Evolutionary conservation across 805 yeast genomes (phyloP), one percentile per base, ranked within the genome.

Genomic region (Suhomyces sp.): DNA sequence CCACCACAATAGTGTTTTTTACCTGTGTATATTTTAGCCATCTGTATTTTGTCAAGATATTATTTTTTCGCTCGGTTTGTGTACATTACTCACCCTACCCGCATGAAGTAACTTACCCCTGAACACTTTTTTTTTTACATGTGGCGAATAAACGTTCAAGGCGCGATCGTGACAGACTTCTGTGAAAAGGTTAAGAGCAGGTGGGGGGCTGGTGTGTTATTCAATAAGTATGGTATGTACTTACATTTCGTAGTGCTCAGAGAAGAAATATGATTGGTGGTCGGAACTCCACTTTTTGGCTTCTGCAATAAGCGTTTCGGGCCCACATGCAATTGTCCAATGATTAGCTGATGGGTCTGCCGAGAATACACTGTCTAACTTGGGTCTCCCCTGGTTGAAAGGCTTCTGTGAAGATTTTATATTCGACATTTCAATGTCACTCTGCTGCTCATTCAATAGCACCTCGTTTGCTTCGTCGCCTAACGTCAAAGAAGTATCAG

Each of bases 311-410:
- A 84, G 62, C 0, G 73, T 54, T 1, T 61, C 59, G 1, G 86
- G 86, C 0, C 89, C 89, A 67, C 89, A 84, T 1, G 84, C 76
- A 15, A 84, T 64, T 0, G 83, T 61, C 83, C 85, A 83, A 49
- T 72, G 75, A 50, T 76, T 73, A 0, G 71, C 65, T 6, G 60
- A 57, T n/a, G 57, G 47, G 2, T 71, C 52, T 10, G 65, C 57
- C 6, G 64, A 60, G 22, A 82, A 60, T 1, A 71, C 49, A 3
- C 52, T 50, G 3, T 63, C 58, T n/a, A 80, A 63, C 41, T 68
- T 59, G 7, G 87, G 87, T 55, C 85, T 66, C 13, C 73, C 73
- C 12, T 45, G 49, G 74, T 76, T 50, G 62, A 57, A 44, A 58
- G 62, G 6, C 40, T 33, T 47, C 45, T 29, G 31, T n/a, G 19